A percentile compares a stretch with the other conserved stretches of the same genome.
phyloP scores from a whole-genome alignment of 2,329 filamentous ascomycete genomes.

The Cylindrodendrum hubeiense region DNA sequence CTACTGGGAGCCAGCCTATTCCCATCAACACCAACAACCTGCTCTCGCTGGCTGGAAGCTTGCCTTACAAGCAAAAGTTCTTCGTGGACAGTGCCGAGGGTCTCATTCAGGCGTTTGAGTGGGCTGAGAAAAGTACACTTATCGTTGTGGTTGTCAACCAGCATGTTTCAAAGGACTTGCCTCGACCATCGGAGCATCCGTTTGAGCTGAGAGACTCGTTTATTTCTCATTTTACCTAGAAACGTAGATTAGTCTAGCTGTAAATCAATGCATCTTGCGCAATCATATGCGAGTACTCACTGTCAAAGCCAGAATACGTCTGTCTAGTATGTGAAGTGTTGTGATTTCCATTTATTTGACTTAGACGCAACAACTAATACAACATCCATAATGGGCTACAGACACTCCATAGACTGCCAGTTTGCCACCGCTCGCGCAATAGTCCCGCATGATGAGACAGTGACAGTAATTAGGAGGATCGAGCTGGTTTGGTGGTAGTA shows the following conservation, averaged over 20 bases:
- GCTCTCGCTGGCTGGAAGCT: conserved; percentile 10
- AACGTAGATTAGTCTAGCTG: background rate
- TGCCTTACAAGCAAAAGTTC: conserved; percentile 25
- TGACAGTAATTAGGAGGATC: background rate
- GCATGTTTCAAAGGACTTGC: conserved; percentile 72
- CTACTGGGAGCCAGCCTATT: background rate
- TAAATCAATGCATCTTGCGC: background rate
- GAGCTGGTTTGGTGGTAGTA: background rate
- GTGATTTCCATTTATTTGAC: background rate
- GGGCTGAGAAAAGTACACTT: conserved; percentile 16
- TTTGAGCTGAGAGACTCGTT: conserved; percentile 2
- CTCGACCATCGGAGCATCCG: background rate
- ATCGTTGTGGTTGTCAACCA: conserved; percentile 63
- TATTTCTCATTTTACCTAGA: background rate
- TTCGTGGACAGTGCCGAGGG: conserved; percentile 22
- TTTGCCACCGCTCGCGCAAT: background rate
- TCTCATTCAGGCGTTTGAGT: conserved; percentile 19
- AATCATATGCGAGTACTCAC: background rate
- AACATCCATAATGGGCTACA: background rate
- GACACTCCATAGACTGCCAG: background rate
- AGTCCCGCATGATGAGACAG: background rate
- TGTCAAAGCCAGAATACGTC: background rate
- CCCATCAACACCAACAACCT: conserved; percentile 8
- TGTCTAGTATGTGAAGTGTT: background rate
- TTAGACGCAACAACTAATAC: background rate